A percentile compares a stretch with the other conserved stretches of the same genome.
phyloP scores from a whole-genome alignment of 129 eudicot species.

The Centrapalus pauciflorus region DNA sequence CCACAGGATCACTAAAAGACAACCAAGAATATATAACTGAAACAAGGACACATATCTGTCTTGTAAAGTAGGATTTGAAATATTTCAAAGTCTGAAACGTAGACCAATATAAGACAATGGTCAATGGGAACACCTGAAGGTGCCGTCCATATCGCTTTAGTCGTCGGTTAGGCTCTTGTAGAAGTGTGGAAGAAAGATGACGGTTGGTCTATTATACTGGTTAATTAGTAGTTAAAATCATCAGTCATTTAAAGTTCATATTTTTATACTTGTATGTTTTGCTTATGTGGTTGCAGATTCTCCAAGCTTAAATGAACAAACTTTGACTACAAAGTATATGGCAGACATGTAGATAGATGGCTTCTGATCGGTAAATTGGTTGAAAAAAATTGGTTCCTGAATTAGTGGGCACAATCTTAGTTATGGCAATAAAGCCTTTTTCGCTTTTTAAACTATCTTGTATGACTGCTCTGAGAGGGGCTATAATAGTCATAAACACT shows the following conservation, averaged over 20 bases:
- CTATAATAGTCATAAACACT: constrained; percentile 42
- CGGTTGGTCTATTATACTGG: neutral
- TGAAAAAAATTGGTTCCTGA: constrained; percentile 32
- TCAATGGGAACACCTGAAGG: too few relatives aligned
- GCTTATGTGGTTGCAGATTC: neutral
- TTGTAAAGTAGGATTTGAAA: too few relatives aligned
- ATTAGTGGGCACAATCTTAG: constrained; percentile 24
- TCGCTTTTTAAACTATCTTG: constrained; percentile 36
- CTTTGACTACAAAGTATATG: constrained; percentile 3
- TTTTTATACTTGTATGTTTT: neutral
- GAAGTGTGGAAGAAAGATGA: neutral
- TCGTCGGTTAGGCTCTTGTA: neutral
- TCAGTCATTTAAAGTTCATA: neutral
- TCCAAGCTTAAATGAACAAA: neutral
- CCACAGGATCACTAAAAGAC: too few relatives aligned
- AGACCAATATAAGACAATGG: too few relatives aligned
- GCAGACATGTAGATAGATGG: constrained; percentile 17
- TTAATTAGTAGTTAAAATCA: neutral
- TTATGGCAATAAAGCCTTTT: constrained; percentile 38
- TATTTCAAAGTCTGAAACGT: too few relatives aligned
- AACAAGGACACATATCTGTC: too few relatives aligned
- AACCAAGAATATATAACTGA: too few relatives aligned
- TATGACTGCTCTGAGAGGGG: constrained; percentile 36
- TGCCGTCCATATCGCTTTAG: too few relatives aligned
- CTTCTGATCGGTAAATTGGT: neutral